Percentiles rank a stretch among this genome's conserved stretches.
Evolutionary conservation across 2,329 filamentous ascomycete species (phyloP).

Genomic region (Pseudocercospora fuligena): DNA sequence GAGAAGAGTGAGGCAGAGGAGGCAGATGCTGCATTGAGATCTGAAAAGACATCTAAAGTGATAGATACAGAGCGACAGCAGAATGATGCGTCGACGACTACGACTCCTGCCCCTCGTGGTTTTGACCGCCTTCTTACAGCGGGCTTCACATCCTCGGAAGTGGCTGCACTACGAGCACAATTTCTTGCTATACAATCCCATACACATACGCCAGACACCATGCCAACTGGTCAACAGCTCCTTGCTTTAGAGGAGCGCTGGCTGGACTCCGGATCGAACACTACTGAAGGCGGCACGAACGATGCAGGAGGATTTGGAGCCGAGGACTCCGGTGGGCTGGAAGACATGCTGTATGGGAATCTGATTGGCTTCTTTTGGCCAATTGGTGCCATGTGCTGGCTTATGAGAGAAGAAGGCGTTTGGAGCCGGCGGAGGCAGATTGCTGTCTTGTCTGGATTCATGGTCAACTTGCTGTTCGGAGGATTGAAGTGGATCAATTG

Average conservation of each 20-base stretch:
- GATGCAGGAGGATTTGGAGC: slow-evolving; percentile 55
- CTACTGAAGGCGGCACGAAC: slow-evolving; percentile 44
- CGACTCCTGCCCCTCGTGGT: slow-evolving; percentile 69
- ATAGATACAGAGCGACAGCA: slow-evolving; percentile 34
- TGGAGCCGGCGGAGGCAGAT: slow-evolving; percentile 84
- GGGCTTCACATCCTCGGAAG: slow-evolving; percentile 82
- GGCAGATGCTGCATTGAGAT: slow-evolving; percentile 45
- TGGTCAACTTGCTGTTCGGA: slow-evolving; percentile 79
- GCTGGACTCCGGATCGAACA: slow-evolving; percentile 67
- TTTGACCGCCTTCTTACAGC: slow-evolving; percentile 84
- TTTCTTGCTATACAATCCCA: slow-evolving; percentile 84
- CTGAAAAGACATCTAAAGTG: slow-evolving; percentile 30
- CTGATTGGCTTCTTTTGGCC: slow-evolving; percentile 96
- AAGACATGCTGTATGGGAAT: slow-evolving; percentile 86
- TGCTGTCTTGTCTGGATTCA: slow-evolving; percentile 82
- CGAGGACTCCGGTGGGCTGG: slow-evolving; percentile 68
- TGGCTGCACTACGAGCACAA: slow-evolving; percentile 82
- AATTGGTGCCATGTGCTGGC: slow-evolving; percentile 81
- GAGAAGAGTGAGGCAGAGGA: slow-evolving; percentile 60
- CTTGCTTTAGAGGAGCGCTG: slow-evolving; percentile 84
- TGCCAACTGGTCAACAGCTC: slow-evolving; percentile 78
- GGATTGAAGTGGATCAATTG: slow-evolving; percentile 7
- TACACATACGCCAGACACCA: slow-evolving; percentile 83
- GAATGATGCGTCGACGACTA: slow-evolving; percentile 26
- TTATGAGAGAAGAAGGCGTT: slow-evolving; percentile 83